Conservation (phyloP, 1,284 basidiomycete species). For the Taiwanofungus camphoratus region DNA sequence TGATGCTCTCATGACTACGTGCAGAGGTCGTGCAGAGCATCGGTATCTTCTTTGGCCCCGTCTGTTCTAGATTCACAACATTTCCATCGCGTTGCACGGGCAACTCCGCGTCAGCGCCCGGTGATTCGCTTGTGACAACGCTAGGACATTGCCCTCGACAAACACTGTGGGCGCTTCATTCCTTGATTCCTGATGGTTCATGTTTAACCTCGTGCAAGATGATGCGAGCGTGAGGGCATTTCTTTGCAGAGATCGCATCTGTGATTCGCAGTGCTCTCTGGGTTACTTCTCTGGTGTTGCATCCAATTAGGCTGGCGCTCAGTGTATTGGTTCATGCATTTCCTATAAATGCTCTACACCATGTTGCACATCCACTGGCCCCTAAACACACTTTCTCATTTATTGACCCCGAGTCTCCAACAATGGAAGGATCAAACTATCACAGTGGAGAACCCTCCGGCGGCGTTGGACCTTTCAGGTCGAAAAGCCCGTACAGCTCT, state of each 20-base stretch:
- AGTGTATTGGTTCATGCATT: background rate
- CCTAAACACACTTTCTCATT: background rate
- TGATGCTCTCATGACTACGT: background rate
- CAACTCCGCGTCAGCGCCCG: background rate
- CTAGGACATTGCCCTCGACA: background rate
- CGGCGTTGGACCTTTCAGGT: constrained; percentile 1
- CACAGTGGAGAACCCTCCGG: constrained; percentile 1
- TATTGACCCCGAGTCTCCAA: background rate
- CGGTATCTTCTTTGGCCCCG: background rate
- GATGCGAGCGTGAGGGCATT: background rate
- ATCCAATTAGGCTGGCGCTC: no score
- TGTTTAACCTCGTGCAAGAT: background rate
- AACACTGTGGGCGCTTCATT: no score
- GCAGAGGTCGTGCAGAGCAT: background rate
- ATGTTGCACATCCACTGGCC: background rate
- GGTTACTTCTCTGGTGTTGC: background rate
- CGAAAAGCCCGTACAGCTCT: background rate
- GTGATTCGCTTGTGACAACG: background rate
- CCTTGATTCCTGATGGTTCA: background rate
- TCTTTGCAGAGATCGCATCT: no score
- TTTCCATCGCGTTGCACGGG: background rate
- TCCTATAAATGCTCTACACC: background rate
- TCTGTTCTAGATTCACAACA: background rate
- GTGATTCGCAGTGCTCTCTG: no score
- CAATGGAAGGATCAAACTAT: background rate